phyloP scores from a whole-genome alignment of 495 filamentous ascomycete genomes.

The Xanthoparmelia taractica region DNA sequence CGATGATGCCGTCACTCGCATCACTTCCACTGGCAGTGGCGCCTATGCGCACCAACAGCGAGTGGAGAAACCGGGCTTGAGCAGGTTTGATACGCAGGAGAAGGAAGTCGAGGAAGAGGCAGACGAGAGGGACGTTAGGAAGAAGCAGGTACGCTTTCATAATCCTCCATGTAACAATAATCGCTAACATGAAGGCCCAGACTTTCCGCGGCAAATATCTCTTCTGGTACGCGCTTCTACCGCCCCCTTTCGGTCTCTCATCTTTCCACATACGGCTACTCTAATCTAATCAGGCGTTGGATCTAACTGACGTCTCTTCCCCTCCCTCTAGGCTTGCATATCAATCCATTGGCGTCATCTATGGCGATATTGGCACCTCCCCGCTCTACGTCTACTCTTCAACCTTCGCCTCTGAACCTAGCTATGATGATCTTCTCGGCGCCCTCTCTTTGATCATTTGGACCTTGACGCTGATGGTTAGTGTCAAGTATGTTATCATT shows the following conservation, averaged over 20 bases:
- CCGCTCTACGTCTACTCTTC: conserved; percentile 68
- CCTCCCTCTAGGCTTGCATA: conserved; percentile 47
- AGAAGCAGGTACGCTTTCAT: conserved; percentile 20
- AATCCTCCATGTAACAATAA: neutral
- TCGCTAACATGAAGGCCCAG: conserved; percentile 7
- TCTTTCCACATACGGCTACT: neutral
- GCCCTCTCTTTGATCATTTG: conserved; percentile 68
- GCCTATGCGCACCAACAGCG: neutral
- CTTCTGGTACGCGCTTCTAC: conserved; percentile 16
- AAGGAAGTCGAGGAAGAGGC: conserved; percentile 24
- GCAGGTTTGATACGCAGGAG: conserved; percentile 1
- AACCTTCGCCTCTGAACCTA: conserved; percentile 53
- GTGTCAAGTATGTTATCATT: conserved; percentile 63
- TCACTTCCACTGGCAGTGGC: neutral
- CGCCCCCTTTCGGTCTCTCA: neutral
- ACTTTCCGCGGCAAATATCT: conserved; percentile 20
- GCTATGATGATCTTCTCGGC: conserved; percentile 55
- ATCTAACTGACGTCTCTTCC: neutral
- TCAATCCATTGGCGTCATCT: conserved; percentile 64
- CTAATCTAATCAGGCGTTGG: neutral
- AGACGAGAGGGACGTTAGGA: conserved; percentile 29
- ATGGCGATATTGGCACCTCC: conserved; percentile 70
- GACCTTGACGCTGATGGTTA: conserved; percentile 66
- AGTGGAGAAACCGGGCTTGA: neutral
- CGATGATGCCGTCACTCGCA: conserved; percentile 1